These are phyloP conservation scores for Fusarium heterosporum DNA, from an alignment of 2,329 filamentous ascomycete species.

Conservation along the genomic window DNA sequence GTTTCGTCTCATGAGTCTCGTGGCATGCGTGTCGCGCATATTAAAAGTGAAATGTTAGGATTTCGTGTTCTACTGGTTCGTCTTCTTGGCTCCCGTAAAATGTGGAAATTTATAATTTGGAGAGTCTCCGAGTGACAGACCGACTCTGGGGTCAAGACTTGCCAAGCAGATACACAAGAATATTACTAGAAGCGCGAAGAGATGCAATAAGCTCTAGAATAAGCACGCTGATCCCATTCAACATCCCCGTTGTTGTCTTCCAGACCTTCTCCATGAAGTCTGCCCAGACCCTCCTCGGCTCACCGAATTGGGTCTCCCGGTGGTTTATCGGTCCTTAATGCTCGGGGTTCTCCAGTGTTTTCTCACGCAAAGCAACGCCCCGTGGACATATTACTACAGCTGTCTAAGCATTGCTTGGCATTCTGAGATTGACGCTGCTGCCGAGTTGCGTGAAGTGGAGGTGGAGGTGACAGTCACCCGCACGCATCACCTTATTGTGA, in stretches of 20 bases:
- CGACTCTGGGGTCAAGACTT: neutral
- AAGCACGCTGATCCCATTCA: constrained; percentile 8
- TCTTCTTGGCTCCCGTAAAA: neutral
- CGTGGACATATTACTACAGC: neutral
- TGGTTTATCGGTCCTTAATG: constrained; percentile 1
- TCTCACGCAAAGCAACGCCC: neutral
- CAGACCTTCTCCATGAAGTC: neutral
- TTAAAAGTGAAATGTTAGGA: too few relatives aligned
- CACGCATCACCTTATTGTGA: neutral
- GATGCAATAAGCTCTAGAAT: constrained; percentile 7
- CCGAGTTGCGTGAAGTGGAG: neutral
- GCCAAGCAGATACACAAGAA: neutral
- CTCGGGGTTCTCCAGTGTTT: constrained; percentile 3
- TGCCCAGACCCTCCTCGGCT: constrained; percentile 1
- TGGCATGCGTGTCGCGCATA: too few relatives aligned
- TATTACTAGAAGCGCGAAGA: neutral
- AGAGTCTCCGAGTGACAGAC: neutral
- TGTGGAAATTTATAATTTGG: neutral
- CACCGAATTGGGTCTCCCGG: constrained; percentile 4
- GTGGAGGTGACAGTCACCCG: neutral
- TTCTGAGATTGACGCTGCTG: neutral
- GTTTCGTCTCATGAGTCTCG: too few relatives aligned
- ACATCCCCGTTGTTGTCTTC: neutral
- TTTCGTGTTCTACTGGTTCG: neutral
- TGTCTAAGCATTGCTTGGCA: constrained; percentile 2